Conservation (phyloP, 108 stramenopile genomes). For the Stephanodiscus triporus region DNA sequence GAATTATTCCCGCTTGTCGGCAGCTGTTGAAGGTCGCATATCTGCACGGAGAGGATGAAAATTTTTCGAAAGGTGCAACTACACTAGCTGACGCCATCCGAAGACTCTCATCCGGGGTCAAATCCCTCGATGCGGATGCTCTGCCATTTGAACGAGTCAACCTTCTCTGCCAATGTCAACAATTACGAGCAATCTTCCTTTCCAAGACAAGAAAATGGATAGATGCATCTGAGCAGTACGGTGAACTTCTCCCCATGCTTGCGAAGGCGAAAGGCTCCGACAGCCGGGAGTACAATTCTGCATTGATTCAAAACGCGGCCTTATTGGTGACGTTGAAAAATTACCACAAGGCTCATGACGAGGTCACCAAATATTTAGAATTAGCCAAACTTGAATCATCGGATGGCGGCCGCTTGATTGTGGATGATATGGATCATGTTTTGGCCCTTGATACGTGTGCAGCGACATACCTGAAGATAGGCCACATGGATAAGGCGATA, state of each 20-base stretch:
- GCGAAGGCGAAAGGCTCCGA: constrained; percentile 25
- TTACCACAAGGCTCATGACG: constrained; percentile 4
- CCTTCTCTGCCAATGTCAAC: constrained; percentile 32
- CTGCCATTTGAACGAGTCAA: constrained; percentile 32
- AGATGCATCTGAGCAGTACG: constrained; percentile 40
- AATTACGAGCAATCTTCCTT: constrained; percentile 34
- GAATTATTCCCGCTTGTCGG: constrained; percentile 31
- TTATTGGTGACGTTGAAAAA: constrained; percentile 30
- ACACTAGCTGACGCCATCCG: constrained; percentile 29
- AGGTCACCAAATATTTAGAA: constrained; percentile 32
- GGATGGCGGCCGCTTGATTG: neutral
- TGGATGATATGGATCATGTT: constrained; percentile 34
- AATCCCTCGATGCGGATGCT: constrained; percentile 19
- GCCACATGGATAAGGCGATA: constrained; percentile 33
- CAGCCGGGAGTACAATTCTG: constrained; percentile 23
- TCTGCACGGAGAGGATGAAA: constrained; percentile 22
- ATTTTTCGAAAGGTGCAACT: constrained; percentile 20
- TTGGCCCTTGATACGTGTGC: constrained; percentile 44
- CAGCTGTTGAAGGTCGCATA: constrained; percentile 40
- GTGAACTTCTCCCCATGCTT: constrained; percentile 34
- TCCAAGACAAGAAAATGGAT: constrained; percentile 30
- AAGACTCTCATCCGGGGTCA: constrained; percentile 26
- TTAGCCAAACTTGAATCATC: constrained; percentile 5
- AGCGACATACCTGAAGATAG: constrained; percentile 30
- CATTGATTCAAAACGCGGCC: constrained; percentile 42